Percentiles rank a stretch among this genome's conserved stretches.
phyloP scores from a whole-genome alignment of 2,329 filamentous ascomycete species.

The Coleophoma eucalyptorum region DNA sequence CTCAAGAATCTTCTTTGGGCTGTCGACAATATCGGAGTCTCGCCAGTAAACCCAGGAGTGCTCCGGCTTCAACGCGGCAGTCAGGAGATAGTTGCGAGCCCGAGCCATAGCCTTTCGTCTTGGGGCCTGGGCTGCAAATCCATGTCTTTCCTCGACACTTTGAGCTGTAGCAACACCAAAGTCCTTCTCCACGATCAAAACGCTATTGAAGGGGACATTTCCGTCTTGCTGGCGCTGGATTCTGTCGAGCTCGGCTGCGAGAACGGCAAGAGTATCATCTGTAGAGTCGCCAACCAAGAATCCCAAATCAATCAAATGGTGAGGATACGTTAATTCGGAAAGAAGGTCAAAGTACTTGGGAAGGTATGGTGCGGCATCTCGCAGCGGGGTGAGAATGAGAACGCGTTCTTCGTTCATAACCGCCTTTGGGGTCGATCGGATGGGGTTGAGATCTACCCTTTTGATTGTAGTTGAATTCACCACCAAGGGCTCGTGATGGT shows the following conservation, averaged over 20 bases:
- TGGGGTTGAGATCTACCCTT: constrained; percentile 78
- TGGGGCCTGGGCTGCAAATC: constrained; percentile 82
- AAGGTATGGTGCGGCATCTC: constrained; percentile 80
- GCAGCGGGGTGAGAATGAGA: constrained; percentile 87
- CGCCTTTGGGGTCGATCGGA: constrained; percentile 78
- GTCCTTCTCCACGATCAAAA: constrained; percentile 84
- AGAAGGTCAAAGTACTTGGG: constrained; percentile 92
- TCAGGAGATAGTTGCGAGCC: constrained; percentile 88
- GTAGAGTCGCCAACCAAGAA: constrained; percentile 91
- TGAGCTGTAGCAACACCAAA: constrained; percentile 65
- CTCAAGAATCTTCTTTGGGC: constrained; percentile 81
- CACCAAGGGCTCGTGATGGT: constrained; percentile 84
- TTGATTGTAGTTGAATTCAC: constrained; percentile 79
- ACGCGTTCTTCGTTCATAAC: constrained; percentile 79
- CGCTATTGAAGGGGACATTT: constrained; percentile 73
- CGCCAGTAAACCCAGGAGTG: constrained; percentile 99
- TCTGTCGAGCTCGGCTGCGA: constrained; percentile 80
- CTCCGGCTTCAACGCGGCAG: constrained; percentile 80
- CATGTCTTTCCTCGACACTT: constrained; percentile 77
- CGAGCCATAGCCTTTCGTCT: constrained; percentile 85
- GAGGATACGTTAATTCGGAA: constrained; percentile 85
- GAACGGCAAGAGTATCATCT: constrained; percentile 86
- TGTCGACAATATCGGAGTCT: constrained; percentile 94
- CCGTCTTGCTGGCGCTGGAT: constrained; percentile 74
- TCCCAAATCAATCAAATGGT: constrained; percentile 89